Percentiles rank a stretch among this genome's conserved stretches.
Evolutionary conservation across 2,329 filamentous ascomycete species (phyloP).

Genomic region (Clonostachys byssicola): DNA sequence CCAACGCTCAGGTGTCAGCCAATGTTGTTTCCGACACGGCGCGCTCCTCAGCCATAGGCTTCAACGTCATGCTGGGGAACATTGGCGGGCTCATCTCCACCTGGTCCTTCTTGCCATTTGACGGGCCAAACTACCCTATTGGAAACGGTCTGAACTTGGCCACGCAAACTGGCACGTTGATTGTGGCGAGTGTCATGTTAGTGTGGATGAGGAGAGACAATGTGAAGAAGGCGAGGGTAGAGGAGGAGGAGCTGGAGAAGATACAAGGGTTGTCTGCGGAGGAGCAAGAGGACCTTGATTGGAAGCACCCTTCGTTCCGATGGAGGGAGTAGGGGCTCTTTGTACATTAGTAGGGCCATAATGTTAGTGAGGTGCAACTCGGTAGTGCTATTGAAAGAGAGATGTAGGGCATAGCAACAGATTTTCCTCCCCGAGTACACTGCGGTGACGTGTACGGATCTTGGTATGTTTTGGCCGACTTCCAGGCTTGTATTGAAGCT

Average conservation of each 20-base stretch:
- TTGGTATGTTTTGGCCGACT: too few species aligned
- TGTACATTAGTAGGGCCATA: too few species aligned
- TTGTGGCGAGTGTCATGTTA: constrained; percentile 41
- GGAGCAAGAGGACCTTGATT: constrained; percentile 52
- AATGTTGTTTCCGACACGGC: constrained; percentile 68
- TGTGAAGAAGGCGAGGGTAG: constrained; percentile 23
- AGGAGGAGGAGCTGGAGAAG: constrained; percentile 31
- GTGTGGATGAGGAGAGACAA: constrained; percentile 63
- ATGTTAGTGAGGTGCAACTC: too few species aligned
- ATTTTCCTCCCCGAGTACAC: too few species aligned
- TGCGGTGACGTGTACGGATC: too few species aligned
- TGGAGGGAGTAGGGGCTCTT: constrained; percentile 27
- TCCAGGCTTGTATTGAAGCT: too few species aligned
- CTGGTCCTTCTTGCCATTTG: constrained; percentile 56
- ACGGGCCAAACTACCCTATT: constrained; percentile 59
- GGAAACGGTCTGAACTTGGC: constrained; percentile 65
- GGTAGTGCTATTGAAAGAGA: too few species aligned
- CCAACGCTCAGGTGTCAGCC: constrained; percentile 61
- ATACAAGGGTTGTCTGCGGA: constrained; percentile 41
- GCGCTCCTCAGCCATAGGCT: constrained; percentile 52
- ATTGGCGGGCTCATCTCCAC: constrained; percentile 45
- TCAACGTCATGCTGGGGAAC: constrained; percentile 7
- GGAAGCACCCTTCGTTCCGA: constrained; percentile 56
- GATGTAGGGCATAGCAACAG: too few species aligned
- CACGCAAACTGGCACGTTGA: constrained; percentile 38